phyloP scores from a whole-genome alignment of 2,329 filamentous ascomycete species.

The Cercospora janseana region DNA sequence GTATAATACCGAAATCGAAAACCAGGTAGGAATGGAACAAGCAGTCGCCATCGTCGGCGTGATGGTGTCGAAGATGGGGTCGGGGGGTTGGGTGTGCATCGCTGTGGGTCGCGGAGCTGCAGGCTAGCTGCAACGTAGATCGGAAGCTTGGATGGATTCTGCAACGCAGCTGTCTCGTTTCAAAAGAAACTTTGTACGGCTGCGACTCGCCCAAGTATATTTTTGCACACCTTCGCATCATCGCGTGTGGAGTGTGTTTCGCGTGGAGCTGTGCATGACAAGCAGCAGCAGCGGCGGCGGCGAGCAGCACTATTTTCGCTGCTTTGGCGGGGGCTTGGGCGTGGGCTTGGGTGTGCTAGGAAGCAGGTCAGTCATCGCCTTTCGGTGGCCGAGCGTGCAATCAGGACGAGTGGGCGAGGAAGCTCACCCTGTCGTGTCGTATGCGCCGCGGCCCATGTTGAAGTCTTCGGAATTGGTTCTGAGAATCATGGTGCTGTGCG shows the following conservation, averaged over 20 bases:
- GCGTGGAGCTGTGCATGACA: constrained; percentile 5
- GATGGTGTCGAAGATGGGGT: constrained; percentile 7
- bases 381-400: constrained; percentile 1
- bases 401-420: background rate
- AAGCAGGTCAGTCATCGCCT: constrained; percentile 13
- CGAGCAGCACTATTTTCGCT: constrained; percentile 24
- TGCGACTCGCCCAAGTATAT: constrained; percentile 1
- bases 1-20: constrained; percentile 25
- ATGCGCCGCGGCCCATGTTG: constrained; percentile 51
- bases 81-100: constrained; percentile 13
- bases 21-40: constrained; percentile 10
- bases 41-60: constrained; percentile 5
- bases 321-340: constrained; percentile 39
- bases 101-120: constrained; percentile 13
- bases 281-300: background rate
- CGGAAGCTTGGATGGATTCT: constrained; percentile 14
- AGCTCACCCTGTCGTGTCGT: constrained; percentile 48
- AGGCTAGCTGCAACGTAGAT: constrained; percentile 16
- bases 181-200: constrained; percentile 14
- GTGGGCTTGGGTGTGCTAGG: constrained; percentile 45
- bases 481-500: constrained; percentile 41
- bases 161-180: background rate
- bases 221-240: constrained; percentile 4
- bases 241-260: constrained; percentile 1
- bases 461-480: constrained; percentile 38